These are phyloP conservation scores for Colletotrichum filicis DNA, from an alignment of 2,329 filamentous ascomycete species.

Conservation along the genomic window DNA sequence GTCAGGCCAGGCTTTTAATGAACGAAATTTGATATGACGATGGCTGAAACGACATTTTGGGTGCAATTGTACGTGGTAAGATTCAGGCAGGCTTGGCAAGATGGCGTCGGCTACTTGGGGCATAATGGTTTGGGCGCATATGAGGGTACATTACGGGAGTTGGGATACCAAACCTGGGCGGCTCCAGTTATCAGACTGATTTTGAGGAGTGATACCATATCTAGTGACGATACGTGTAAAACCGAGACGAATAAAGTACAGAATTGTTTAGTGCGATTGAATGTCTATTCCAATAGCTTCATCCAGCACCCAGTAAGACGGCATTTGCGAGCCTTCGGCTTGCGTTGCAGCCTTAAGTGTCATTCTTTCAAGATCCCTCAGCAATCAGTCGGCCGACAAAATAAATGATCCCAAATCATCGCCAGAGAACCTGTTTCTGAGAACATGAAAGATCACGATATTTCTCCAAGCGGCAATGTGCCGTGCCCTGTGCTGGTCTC, in stretches of 20 bases:
- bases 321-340: too few species aligned
- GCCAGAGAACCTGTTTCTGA: too few species aligned
- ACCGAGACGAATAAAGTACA: background rate
- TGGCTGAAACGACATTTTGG: too few species aligned
- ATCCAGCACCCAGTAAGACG: too few species aligned
- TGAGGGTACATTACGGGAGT: background rate
- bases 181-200: background rate
- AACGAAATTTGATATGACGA: background rate
- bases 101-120: background rate
- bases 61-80: background rate
- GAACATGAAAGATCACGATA: background rate
- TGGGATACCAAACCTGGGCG: background rate
- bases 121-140: background rate
- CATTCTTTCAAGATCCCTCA: too few species aligned
- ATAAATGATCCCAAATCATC: too few species aligned
- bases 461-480: background rate
- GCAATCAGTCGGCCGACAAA: too few species aligned
- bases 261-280: too few species aligned
- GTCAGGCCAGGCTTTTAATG: conserved; percentile 37
- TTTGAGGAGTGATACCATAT: background rate
- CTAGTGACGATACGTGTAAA: background rate
- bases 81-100: accelerated
- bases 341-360: too few species aligned
- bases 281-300: too few species aligned
- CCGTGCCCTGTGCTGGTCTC: background rate